A percentile compares a stretch with the other conserved stretches of the same genome.
Conservation (phyloP, 805 yeast genomes). For the Yamadazyma philogaea region DNA sequence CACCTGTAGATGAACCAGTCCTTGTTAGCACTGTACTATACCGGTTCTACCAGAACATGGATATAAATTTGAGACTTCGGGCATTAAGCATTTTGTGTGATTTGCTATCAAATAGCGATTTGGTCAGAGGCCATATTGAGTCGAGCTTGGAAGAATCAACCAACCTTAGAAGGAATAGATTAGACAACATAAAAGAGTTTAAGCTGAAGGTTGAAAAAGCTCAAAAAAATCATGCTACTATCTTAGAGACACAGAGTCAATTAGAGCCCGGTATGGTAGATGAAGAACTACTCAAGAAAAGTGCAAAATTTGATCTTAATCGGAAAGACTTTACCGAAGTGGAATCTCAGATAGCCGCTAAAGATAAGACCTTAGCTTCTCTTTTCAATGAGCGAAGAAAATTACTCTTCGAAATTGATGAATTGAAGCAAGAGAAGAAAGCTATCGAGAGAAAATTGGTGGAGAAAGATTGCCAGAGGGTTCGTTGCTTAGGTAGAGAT, state of each 20-base stretch:
- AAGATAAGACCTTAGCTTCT: conserved; percentile 41
- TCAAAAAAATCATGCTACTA: conserved; percentile 26
- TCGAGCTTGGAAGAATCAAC: conserved; percentile 63
- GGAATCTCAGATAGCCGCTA: conserved; percentile 37
- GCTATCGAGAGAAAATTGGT: conserved; percentile 59
- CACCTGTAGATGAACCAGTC: conserved; percentile 53
- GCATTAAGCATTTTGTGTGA: conserved; percentile 62
- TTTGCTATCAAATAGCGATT: conserved; percentile 54
- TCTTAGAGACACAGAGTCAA: conserved; percentile 17
- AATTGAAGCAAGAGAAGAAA: conserved; percentile 46
- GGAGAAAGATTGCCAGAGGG: conserved; percentile 74
- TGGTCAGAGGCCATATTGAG: conserved; percentile 64
- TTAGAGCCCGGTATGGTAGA: conserved; percentile 1
- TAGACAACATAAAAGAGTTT: conserved; percentile 62
- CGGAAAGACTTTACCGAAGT: conserved; percentile 41
- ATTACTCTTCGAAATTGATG: conserved; percentile 39
- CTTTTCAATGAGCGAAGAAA: conserved; percentile 46
- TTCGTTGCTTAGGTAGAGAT: conserved; percentile 76
- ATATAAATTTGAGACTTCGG: conserved; percentile 52
- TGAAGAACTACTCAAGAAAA: conserved; percentile 18
- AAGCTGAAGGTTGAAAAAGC: conserved; percentile 52
- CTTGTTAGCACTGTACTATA: conserved; percentile 47
- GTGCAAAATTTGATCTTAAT: conserved; percentile 24
- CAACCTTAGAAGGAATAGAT: conserved; percentile 58
- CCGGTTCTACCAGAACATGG: conserved; percentile 55